These are phyloP conservation scores for Scorias spongiosa DNA, from an alignment of 2,329 filamentous ascomycete species.

Conservation along the genomic window DNA sequence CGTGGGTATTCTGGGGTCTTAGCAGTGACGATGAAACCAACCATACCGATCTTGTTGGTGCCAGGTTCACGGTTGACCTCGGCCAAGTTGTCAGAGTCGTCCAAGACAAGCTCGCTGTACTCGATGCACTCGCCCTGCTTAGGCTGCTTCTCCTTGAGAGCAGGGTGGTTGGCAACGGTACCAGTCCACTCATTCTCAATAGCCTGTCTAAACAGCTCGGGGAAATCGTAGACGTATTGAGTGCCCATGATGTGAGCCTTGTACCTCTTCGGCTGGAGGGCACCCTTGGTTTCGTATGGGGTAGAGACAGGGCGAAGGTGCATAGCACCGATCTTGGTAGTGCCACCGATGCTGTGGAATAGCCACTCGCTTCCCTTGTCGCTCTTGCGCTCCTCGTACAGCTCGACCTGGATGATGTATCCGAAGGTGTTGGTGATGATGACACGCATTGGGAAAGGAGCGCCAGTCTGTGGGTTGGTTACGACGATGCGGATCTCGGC, in stretches of 20 bases:
- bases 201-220: slow-evolving; percentile 94
- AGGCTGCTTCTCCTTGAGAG: slow-evolving; percentile 66
- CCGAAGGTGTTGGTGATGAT: slow-evolving; percentile 97
- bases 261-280: slow-evolving; percentile 96
- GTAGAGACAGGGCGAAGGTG: slow-evolving; percentile 82
- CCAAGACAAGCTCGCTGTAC: slow-evolving; percentile 84
- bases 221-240: slow-evolving; percentile 99
- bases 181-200: slow-evolving; percentile 89
- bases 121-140: slow-evolving; percentile 80
- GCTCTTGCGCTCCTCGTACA: slow-evolving; percentile 94
- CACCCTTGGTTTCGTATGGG: slow-evolving; percentile 95
- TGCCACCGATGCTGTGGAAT: slow-evolving; percentile 94
- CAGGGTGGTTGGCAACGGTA: slow-evolving; percentile 56
- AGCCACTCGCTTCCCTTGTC: slow-evolving; percentile 91
- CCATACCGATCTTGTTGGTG: slow-evolving; percentile 94
- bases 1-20: slow-evolving; percentile 90
- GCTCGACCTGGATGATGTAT: slow-evolving; percentile 92
- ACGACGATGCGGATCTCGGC: slow-evolving; percentile 98
- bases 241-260: slow-evolving; percentile 99
- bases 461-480: slow-evolving; percentile 71
- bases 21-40: slow-evolving; percentile 91
- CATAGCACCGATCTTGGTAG: slow-evolving; percentile 88
- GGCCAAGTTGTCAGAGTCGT: slow-evolving; percentile 79
- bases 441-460: slow-evolving; percentile 82
- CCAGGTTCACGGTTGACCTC: slow-evolving; percentile 92